phyloP scores from a whole-genome alignment of 2,329 filamentous ascomycete species.

The Trichothecium roseum region DNA sequence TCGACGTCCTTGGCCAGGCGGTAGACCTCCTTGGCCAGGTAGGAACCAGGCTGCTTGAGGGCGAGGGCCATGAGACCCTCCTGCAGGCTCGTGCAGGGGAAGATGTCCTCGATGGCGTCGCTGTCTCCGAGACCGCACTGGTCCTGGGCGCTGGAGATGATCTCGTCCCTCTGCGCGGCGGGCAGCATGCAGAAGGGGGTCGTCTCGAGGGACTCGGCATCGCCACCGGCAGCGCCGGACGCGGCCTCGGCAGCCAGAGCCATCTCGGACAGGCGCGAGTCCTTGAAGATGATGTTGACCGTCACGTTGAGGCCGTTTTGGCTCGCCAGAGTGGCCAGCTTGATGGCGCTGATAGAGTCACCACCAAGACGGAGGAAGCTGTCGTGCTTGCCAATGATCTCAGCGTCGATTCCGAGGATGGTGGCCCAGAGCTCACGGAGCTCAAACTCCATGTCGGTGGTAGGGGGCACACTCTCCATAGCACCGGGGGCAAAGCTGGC shows the following conservation, averaged over 20 bases:
- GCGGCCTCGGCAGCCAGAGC: too few relatives aligned
- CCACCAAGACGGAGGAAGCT: conserved; percentile 9
- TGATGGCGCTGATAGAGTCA: conserved; percentile 9
- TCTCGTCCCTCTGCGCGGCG: background rate
- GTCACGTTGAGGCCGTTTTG: conserved; percentile 3
- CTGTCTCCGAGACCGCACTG: background rate
- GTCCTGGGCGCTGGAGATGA: background rate
- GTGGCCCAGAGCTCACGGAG: conserved; percentile 15
- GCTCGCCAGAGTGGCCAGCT: background rate
- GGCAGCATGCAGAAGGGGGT: conserved; percentile 1
- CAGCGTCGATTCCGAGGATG: conserved; percentile 2
- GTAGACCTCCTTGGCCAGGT: conserved; percentile 17
- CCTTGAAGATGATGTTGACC: conserved; percentile 5
- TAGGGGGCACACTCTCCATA: conserved; percentile 12
- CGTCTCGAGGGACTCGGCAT: background rate
- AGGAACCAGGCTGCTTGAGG: conserved; percentile 17
- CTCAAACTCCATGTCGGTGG: conserved; percentile 7
- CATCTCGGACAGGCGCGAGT: background rate
- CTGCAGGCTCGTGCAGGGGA: conserved; percentile 24
- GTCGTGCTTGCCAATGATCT: conserved; percentile 8
- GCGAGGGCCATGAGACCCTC: conserved; percentile 23
- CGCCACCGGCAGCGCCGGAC: too few relatives aligned
- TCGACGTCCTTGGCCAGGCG: conserved; percentile 5
- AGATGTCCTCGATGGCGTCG: conserved; percentile 17
- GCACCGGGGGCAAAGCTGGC: too few relatives aligned